Base-by-base conservation (phyloP, 2,329 filamentous ascomycete species). In the Penicillium paneum region DNA sequence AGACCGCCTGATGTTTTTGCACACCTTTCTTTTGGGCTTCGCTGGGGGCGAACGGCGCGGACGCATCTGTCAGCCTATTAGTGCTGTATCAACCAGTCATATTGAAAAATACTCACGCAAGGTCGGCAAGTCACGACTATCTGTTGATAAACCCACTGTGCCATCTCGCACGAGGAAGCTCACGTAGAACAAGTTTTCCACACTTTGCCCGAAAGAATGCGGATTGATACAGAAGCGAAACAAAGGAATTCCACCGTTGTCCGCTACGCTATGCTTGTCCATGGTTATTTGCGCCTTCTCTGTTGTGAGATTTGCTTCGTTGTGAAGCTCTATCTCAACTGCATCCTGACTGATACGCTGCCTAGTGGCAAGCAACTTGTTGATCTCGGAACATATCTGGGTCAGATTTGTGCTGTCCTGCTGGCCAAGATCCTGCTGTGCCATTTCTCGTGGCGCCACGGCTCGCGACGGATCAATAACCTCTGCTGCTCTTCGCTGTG, bases 171-270 rank as follows among this genome's bases (percentile, higher is more conserved):
- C 91, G 57, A 99, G 76, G 68, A 99, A 99, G 69, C 90, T 95
- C 63, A 96, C 84, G 70, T 97, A 97, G 73, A 99, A 99, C 65
- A 99, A 79, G 65, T 99, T 99, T 71, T 99, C 94, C 7, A 99
- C 86, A 0, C 91, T 96, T 73, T 99, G 94, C 0, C 90, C 90
- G 66, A 97, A 99, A 0, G 91, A 96, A 36, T 78, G 78, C 0
- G 94, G 94, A 64, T 99, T 96, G 60, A 97, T 83, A 38, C 91
- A 90, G 63, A 97, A 97, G 49, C 88, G 85, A 71, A 97, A 88
- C 12, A 97, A 75, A 46, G 89, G 85, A 3, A 96, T 83, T 15
- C 90, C 89, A 1, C 86, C 86, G 2, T 85, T 85, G 17, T 81
- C 79, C 12, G 85, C 81, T 13, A 96, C 76, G 2, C 86, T 83